Base-by-base conservation (phyloP, 2,329 filamentous ascomycete genomes). In the Phialophora tarda region DNA sequence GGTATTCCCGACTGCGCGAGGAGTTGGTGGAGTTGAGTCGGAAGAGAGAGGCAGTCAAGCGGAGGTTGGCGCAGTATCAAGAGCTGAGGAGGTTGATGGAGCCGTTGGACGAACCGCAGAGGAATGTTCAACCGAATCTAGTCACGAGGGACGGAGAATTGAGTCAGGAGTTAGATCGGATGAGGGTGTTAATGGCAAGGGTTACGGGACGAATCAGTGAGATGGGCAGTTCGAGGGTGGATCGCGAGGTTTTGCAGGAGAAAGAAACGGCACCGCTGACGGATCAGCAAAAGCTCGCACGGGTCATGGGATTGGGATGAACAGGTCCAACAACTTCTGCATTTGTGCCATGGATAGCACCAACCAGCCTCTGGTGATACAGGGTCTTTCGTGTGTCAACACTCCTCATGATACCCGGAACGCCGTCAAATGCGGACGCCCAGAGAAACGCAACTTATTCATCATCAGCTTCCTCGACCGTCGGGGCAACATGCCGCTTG, bases 91-190 rank as follows among this genome's bases (percentile, higher is more conserved):
- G 71, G 23, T 74, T 85, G 32, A 74, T 86, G 4, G 78, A 81
- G 64, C 83, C 84, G 1, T 84, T 85, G 62, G 74, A 79, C 32
- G 75, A 82, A 28, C 82, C 84, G 0, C 79, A 80, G 66, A 75
- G 79, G 47, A 82, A 80, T 59, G 80, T 86, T 48, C 84, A 86
- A 69, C 83, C 84, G 1, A 86, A 86, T 68, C 75, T 87, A 26
- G 79, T 84, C 34, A 83, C 82, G 38, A 78, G 78, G 59, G 83
- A 86, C 71, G 81, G 82, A 11, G 81, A 83, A 64, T 74, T 87
- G 59, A 77, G 77, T 12, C 75, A 78, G 17, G 84, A 86, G 71
- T 65, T 86, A 64, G 79, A 80, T 57, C 82, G 80, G 72, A 84
- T 82, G 76, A 77, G 80, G 61, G 81, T 81, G 73, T 73, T 83